These are phyloP conservation scores for Phytopythium vexans DNA, from an alignment of 352 stramenopile species.

Conservation along the genomic window DNA sequence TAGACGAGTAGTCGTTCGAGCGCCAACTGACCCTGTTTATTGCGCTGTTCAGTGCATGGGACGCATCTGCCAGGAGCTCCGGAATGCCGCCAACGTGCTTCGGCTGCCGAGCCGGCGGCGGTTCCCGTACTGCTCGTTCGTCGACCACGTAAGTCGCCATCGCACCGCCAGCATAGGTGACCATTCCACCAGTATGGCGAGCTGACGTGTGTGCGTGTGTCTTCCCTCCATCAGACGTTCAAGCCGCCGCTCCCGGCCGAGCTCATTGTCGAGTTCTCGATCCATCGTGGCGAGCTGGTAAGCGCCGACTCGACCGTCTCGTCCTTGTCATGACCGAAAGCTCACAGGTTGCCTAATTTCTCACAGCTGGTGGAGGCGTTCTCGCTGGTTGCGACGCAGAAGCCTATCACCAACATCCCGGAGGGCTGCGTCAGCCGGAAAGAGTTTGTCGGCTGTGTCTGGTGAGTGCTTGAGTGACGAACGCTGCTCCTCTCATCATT, in stretches of 20 bases:
- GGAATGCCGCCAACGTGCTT: conserved; percentile 66
- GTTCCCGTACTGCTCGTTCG: conserved; percentile 77
- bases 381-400: conserved; percentile 52
- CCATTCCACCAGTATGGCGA: not conserved
- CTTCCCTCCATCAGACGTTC: conserved; percentile 46
- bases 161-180: not conserved
- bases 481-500: not conserved
- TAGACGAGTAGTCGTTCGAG: not conserved
- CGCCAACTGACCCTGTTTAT: not conserved
- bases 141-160: conserved; percentile 63
- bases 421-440: conserved; percentile 71
- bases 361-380: conserved; percentile 76
- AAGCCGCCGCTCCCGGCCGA: conserved; percentile 66
- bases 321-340: not conserved
- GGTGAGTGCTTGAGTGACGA: conserved; percentile 30
- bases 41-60: conserved; percentile 23
- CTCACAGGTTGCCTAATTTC: not conserved
- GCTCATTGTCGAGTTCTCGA: conserved; percentile 81
- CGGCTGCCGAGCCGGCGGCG: conserved; percentile 67
- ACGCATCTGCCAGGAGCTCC: conserved; percentile 60
- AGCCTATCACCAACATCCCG: conserved; percentile 44
- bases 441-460: conserved; percentile 77
- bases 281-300: conserved; percentile 78
- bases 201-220: not conserved
- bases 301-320: not conserved